phyloP scores from a whole-genome alignment of 78 protist genomes.

The Protostelium mycophagum region DNA sequence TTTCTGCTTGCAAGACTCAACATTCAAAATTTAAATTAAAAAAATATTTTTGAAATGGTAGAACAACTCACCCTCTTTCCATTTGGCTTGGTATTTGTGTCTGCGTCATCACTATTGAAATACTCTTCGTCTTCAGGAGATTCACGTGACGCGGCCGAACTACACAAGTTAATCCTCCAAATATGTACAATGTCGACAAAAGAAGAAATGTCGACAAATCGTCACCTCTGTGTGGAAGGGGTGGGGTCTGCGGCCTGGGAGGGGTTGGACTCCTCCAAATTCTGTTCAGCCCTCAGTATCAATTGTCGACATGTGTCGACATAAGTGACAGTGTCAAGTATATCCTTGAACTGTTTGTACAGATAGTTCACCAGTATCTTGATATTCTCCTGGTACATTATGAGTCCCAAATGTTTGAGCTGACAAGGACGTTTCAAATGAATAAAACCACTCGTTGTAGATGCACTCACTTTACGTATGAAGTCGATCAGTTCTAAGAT shows the following conservation, averaged over 20 bases:
- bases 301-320: constrained; percentile 49
- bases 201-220: neutral
- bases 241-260: neutral
- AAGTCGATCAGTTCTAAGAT: constrained; percentile 66
- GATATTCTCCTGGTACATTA: constrained; percentile 56
- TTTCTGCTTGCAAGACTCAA: neutral
- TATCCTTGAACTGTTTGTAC: constrained; percentile 22
- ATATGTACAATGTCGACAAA: no score
- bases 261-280: constrained; percentile 1
- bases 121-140: neutral
- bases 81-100: neutral
- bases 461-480: constrained; percentile 2
- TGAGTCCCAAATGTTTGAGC: no score
- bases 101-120: neutral
- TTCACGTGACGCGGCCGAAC: neutral
- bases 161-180: neutral
- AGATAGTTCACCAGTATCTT: constrained; percentile 33
- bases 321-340: constrained; percentile 23
- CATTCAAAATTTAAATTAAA: no score
- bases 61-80: neutral
- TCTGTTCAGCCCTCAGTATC: constrained; percentile 39
- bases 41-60: no score
- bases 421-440: no score
- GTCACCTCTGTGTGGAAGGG: neutral
- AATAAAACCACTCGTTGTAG: neutral